Conservation (phyloP, 106 monocot genomes). For the Acorus gramineus region DNA sequence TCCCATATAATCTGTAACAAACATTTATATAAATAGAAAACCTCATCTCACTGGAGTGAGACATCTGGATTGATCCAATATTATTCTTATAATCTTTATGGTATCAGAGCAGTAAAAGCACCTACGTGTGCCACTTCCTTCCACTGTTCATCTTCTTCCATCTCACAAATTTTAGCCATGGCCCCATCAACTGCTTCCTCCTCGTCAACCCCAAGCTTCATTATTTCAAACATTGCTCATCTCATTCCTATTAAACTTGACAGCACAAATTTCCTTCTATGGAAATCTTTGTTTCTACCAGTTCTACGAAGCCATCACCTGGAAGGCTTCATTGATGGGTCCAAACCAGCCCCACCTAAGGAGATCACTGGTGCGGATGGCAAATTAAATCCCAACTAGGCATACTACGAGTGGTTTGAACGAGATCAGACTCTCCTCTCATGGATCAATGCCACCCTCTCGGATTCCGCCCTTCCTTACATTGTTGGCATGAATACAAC, state of each 20-base stretch:
- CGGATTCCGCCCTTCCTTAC: background rate
- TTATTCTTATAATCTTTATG: too few relatives aligned
- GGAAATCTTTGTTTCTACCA: slow-evolving; percentile 2
- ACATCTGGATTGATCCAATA: too few relatives aligned
- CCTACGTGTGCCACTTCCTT: too few relatives aligned
- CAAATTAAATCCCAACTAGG: background rate
- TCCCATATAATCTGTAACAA: too few relatives aligned
- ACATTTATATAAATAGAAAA: too few relatives aligned
- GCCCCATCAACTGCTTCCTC: too few relatives aligned
- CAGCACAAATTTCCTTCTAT: background rate
- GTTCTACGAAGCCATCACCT: slow-evolving; percentile 2
- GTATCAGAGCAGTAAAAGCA: too few relatives aligned
- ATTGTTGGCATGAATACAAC: background rate
- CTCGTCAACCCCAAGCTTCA: background rate
- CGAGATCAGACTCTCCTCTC: background rate
- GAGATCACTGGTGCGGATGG: background rate
- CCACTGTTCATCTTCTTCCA: too few relatives aligned
- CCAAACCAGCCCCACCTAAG: background rate
- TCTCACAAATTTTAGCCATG: too few relatives aligned
- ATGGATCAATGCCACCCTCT: slow-evolving; percentile 9
- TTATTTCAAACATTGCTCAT: background rate
- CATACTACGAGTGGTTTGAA: background rate
- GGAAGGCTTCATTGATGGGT: background rate
- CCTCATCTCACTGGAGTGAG: too few relatives aligned
- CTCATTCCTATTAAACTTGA: slow-evolving; percentile 7